Evolutionary conservation across 257 asterid genomes (phyloP).

Genomic region (Voacanga thouarsii): DNA sequence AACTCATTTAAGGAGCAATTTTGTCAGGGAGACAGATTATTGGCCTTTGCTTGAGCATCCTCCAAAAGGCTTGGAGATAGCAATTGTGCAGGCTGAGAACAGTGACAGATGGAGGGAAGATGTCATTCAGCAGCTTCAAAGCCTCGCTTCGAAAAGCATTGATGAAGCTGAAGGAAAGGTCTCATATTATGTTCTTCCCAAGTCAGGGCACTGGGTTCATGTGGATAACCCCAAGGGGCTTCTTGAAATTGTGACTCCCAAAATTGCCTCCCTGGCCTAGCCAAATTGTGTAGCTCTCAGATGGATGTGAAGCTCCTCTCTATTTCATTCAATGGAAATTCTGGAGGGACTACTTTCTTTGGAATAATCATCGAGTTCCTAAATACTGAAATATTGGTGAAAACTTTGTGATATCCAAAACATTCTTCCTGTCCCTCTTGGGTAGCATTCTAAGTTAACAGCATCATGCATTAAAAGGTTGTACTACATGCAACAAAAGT

Average conservation of each 20-base stretch:
- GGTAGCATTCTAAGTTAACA: neutral
- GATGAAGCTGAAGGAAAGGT: conserved; percentile 54
- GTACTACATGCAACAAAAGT: too few relatives aligned
- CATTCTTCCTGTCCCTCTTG: neutral
- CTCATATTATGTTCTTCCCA: conserved; percentile 63
- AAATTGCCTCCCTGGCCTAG: conserved; percentile 56
- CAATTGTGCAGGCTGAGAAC: conserved; percentile 72
- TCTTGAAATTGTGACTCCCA: conserved; percentile 75
- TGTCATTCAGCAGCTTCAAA: conserved; percentile 52
- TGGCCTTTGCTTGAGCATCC: conserved; percentile 65
- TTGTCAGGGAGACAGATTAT: conserved; percentile 66
- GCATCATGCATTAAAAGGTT: too few relatives aligned
- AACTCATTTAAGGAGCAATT: neutral
- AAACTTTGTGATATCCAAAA: neutral
- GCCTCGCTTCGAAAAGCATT: conserved; percentile 30
- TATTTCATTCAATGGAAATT: neutral
- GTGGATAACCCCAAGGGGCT: conserved; percentile 93
- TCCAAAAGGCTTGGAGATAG: conserved; percentile 69
- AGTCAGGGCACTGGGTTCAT: conserved; percentile 97
- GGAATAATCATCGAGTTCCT: neutral
- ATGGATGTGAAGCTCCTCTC: neutral
- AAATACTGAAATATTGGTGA: neutral
- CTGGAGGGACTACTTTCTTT: neutral
- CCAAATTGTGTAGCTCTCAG: neutral
- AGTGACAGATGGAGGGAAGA: conserved; percentile 79